Conservation (phyloP, 495 filamentous ascomycete species). For the Xylaria grammica region DNA sequence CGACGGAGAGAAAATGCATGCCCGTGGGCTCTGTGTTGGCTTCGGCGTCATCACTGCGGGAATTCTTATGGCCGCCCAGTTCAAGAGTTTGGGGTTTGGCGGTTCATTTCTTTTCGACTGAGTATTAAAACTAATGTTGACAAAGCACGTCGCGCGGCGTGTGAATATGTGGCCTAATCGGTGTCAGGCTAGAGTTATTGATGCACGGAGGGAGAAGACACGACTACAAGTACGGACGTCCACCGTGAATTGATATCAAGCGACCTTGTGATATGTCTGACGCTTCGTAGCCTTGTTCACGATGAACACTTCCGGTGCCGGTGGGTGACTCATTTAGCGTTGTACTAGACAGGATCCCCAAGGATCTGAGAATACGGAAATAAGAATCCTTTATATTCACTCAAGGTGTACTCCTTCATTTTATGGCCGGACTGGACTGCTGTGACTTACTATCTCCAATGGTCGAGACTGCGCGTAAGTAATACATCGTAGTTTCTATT, state of each 20-base stretch:
- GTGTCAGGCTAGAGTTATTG: neutral
- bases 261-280: neutral
- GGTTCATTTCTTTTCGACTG: neutral
- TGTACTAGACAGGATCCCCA: too few relatives aligned
- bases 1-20: too few relatives aligned
- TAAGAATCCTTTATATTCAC: too few relatives aligned
- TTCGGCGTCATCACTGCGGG: neutral
- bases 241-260: neutral
- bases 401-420: too few relatives aligned
- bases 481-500: too few relatives aligned
- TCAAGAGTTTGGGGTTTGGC: neutral
- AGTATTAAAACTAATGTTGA: neutral
- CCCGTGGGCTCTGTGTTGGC: neutral
- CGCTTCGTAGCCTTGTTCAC: neutral
- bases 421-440: too few relatives aligned
- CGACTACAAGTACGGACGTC: neutral
- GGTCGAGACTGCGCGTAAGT: too few relatives aligned
- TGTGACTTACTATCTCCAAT: too few relatives aligned
- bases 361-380: too few relatives aligned
- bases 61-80: neutral
- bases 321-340: conserved; percentile 11
- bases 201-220: too few relatives aligned
- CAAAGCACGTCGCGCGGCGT: neutral
- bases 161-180: neutral
- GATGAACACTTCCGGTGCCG: conserved; percentile 2